phyloP scores from a whole-genome alignment of 345 rosid species.

The Psidium friedrichsthalianum region DNA sequence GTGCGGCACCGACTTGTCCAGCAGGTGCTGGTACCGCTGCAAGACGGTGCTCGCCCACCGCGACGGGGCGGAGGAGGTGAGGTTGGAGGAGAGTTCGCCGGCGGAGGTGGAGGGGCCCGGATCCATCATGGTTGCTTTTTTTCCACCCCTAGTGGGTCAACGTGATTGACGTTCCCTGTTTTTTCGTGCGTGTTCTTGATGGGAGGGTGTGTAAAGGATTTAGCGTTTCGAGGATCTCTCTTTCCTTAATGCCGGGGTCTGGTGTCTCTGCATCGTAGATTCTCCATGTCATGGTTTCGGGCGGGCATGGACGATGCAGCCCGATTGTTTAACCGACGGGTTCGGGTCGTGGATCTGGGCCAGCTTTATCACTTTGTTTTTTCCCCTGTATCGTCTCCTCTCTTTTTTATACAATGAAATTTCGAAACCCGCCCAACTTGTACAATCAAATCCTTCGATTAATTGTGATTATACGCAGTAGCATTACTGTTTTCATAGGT shows the following conservation, averaged over 20 bases:
- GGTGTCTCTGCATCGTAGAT: not conserved
- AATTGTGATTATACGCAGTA: not conserved
- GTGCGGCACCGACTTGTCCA: constrained; percentile 67
- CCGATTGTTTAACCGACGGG: not conserved
- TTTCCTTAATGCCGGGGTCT: not conserved
- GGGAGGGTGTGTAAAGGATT: not conserved
- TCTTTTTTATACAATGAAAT: too few relatives aligned
- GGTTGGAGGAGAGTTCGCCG: constrained; percentile 22
- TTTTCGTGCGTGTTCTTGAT: not conserved
- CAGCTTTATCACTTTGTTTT: not conserved
- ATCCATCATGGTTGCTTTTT: constrained; percentile 22
- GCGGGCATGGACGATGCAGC: not conserved
- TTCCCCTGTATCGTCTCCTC: too few relatives aligned
- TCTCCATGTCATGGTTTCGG: not conserved
- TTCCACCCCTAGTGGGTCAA: not conserved
- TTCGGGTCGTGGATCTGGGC: not conserved
- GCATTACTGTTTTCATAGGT: not conserved
- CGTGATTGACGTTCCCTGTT: not conserved
- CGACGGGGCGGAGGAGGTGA: constrained; percentile 20
- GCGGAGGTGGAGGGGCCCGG: constrained; percentile 15
- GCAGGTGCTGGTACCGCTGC: constrained; percentile 55
- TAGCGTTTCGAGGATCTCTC: not conserved
- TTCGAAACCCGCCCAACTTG: not conserved
- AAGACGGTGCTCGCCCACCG: constrained; percentile 23
- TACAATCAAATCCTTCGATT: not conserved